These are phyloP conservation scores for Thecamonas trahens DNA, from an alignment of 78 protist species.

Conservation along the genomic window DNA sequence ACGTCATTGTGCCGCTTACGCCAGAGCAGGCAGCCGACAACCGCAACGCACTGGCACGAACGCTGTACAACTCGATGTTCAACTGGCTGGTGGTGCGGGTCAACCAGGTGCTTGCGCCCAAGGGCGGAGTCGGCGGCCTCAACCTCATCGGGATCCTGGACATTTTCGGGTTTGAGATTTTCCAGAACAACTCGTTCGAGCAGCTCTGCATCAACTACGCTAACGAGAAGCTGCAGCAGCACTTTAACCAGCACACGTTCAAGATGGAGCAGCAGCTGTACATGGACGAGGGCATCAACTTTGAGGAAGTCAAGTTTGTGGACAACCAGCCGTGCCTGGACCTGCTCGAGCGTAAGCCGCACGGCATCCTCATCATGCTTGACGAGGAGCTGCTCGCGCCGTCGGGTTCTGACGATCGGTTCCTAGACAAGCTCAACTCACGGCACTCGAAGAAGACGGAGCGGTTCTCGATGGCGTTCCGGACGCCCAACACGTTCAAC, in stretches of 20 bases:
- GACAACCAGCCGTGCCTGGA: constrained; percentile 66
- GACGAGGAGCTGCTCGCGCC: constrained; percentile 73
- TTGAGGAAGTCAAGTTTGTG: constrained; percentile 44
- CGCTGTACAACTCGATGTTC: constrained; percentile 34
- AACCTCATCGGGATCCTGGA: constrained; percentile 74
- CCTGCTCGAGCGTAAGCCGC: constrained; percentile 51
- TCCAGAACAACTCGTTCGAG: constrained; percentile 80
- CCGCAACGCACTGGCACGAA: constrained; percentile 52
- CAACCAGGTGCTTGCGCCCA: constrained; percentile 36
- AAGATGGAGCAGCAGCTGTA: constrained; percentile 78
- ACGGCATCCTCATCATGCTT: constrained; percentile 63
- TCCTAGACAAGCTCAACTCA: constrained; percentile 11
- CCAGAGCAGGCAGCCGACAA: constrained; percentile 39
- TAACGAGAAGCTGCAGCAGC: constrained; percentile 75
- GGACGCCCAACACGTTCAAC: constrained; percentile 9
- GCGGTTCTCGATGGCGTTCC: constrained; percentile 35
- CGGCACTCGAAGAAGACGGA: too few species aligned
- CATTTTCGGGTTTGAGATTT: constrained; percentile 89
- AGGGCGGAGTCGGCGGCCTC: not conserved
- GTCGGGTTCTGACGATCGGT: constrained; percentile 16
- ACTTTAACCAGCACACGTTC: constrained; percentile 50
- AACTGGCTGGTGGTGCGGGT: constrained; percentile 47
- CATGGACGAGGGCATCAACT: constrained; percentile 69
- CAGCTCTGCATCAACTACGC: constrained; percentile 94
- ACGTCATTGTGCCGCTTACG: constrained; percentile 58